These are phyloP conservation scores for Xanthoceras sorbifolium DNA, from an alignment of 345 rosid species.

Conservation along the genomic window DNA sequence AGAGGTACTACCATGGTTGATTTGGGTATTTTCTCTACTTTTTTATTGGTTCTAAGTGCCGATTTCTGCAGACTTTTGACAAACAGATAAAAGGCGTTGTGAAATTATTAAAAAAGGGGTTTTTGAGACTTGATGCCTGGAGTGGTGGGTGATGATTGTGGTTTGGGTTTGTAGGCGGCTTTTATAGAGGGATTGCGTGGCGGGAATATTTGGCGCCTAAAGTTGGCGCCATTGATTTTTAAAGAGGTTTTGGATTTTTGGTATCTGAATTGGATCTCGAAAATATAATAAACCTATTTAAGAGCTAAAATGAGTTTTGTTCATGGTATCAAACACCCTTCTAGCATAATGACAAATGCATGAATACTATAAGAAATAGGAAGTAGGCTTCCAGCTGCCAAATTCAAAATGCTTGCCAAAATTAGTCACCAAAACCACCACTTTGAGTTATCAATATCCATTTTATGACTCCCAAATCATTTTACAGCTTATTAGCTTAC, in stretches of 20 bases:
- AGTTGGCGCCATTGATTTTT: constrained; percentile 31
- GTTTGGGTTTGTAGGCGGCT: background rate
- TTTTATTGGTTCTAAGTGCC: background rate
- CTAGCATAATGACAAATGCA: no score
- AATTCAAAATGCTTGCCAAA: no score
- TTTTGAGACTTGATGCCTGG: no score
- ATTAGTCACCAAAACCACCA: no score
- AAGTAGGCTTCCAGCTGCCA: no score
- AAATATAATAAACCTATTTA: no score
- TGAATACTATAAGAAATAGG: no score
- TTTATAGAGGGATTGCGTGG: constrained; percentile 19
- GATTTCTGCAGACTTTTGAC: constrained; percentile 5
- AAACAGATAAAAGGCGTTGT: background rate
- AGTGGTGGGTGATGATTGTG: background rate
- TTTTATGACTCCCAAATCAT: no score
- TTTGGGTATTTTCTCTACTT: background rate
- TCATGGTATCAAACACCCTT: no score
- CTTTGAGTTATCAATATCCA: no score
- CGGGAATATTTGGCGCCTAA: constrained; percentile 53
- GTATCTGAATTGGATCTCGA: background rate
- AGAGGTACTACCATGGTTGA: constrained; percentile 51
- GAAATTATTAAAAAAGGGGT: background rate
- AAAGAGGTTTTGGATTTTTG: background rate
- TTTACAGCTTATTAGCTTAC: no score
- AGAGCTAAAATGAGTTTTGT: no score